These are phyloP conservation scores for Raffaelea arxii DNA, from an alignment of 2,329 filamentous ascomycete genomes.

Conservation along the genomic window DNA sequence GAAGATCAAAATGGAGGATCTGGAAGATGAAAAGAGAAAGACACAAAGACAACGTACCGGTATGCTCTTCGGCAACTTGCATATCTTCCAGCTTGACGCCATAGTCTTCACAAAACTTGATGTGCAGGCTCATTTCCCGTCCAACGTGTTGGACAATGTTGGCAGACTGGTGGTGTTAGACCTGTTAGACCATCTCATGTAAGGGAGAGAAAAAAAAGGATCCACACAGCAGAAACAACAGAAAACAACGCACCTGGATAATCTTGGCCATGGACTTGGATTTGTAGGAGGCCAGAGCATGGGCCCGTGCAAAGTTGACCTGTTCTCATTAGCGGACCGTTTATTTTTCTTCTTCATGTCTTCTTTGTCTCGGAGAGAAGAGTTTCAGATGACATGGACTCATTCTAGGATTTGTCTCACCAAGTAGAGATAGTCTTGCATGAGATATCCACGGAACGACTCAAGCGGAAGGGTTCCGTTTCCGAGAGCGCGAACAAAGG, in stretches of 20 bases:
- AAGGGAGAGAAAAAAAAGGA: not conserved
- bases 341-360: not conserved
- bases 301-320: conserved; percentile 81
- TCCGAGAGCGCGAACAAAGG: conserved; percentile 70
- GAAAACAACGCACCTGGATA: conserved; percentile 41
- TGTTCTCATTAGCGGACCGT: no score
- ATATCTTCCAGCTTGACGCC: conserved; percentile 68
- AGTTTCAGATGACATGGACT: no score
- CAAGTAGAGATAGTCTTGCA: conserved; percentile 88
- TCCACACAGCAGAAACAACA: no score
- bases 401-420: no score
- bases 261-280: conserved; percentile 65
- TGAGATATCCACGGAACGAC: conserved; percentile 78
- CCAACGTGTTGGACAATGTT: conserved; percentile 67
- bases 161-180: conserved; percentile 17
- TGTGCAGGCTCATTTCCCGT: conserved; percentile 70
- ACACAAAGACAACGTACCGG: conserved; percentile 47
- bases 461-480: conserved; percentile 63
- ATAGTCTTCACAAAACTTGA: conserved; percentile 73
- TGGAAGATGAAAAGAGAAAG: no score
- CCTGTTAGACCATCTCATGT: not conserved
- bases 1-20: no score
- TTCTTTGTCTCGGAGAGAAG: no score
- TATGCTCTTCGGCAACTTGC: conserved; percentile 61
- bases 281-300: conserved; percentile 80